Evolutionary conservation across 2,329 filamentous ascomycete species (phyloP), one percentile per base, ranked within the genome.

Genomic region (Phaeosphaeria sp.): DNA sequence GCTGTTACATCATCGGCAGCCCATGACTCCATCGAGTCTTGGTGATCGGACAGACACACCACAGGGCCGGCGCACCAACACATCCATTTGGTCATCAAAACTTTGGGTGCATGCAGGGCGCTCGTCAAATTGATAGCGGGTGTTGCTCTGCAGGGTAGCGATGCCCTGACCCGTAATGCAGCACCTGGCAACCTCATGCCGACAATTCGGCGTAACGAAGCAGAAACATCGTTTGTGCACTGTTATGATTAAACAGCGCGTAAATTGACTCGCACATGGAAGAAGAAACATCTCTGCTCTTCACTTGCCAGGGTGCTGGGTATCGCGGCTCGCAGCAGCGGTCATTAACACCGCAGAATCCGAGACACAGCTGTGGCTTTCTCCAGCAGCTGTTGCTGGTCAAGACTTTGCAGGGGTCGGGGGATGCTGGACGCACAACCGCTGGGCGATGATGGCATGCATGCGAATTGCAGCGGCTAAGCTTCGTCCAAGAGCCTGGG

Each of bases 401-500:
- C 55, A 49, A 49, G 50, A 57, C 45, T 15, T 13, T 22, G 51
- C 43, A 59, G 42, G 49, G 39, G 59, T 43, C 49, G 56, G 63
- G 63, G 49, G 51, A 59, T 56, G 33, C 46, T 53, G 43, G 45
- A 49, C 49, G 50, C 53, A 59, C 27, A 58, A 57, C 51, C 21
- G 49, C 56, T 56, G 56, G 59, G 61, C 61, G 61, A 67, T 64
- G 65, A 64, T 61, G 59, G 56, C 56, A 65, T 68, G 65, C 60
- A 62, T 63, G 55, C 27, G 46, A 55, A 43, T 42, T 21, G 40
- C 30, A 51, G 24, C 47, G 54, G 58, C 61, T 66, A 71, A 71
- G 68, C 68, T 70, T 71, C 66, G 61, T 64, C 63, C 64, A 71
- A 67, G 65, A 67, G 51, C 56, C 67, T 71, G 56, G 68, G 66